Base-by-base conservation (phyloP, 495 filamentous ascomycete species). In the Cryomyces antarcticus region DNA sequence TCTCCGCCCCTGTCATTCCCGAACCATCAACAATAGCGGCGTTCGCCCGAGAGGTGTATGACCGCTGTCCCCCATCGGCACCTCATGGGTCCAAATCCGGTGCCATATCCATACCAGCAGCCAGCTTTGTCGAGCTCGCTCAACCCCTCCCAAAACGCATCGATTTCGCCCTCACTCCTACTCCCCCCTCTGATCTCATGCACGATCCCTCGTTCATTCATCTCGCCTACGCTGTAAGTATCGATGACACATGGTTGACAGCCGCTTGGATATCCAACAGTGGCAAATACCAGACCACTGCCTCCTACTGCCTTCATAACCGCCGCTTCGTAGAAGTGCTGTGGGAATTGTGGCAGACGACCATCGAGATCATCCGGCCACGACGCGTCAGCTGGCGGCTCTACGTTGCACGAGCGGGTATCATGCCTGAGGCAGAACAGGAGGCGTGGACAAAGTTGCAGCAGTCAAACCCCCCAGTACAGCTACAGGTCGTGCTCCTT, bases 181-280 rank as follows among this genome's bases (percentile, higher is more conserved):
- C 66, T 13, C 77, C 79, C 0, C 76, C 77, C 0, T 69, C 75
- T 3, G 79, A 82, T 28, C 66, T 89, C 0, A 59, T 95, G n/a
- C 75, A 79, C 40, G 84, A 93, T 52, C 83, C 86, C 31, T 76
- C 72, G 9, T 78, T 77, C 46, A 71, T 99, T 7, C 92, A 99
- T 56, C 61, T 96, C 38, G 86, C 82, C 6, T 93, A 88, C 54
- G 78, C 80, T 0, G 74, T 77, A 46, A 88, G 82, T 54, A 62
- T 77, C 29, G 83, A 89, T 53, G 76, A 81, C 38, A 71, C 80
- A 12, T 99, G 92, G 92, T 58, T 95, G 38, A 78, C 78, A 0
- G 85, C 76, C 4, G 80, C 81, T n/a, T 99, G 92, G 92, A 82
- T 80, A 1, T 86, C 96, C 58, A 85, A 74, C 50, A 70, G 65